Evolutionary conservation across 106 monocot species (phyloP), one percentile per base, ranked within the genome.

Genomic region (Phalaenopsis equestris): DNA sequence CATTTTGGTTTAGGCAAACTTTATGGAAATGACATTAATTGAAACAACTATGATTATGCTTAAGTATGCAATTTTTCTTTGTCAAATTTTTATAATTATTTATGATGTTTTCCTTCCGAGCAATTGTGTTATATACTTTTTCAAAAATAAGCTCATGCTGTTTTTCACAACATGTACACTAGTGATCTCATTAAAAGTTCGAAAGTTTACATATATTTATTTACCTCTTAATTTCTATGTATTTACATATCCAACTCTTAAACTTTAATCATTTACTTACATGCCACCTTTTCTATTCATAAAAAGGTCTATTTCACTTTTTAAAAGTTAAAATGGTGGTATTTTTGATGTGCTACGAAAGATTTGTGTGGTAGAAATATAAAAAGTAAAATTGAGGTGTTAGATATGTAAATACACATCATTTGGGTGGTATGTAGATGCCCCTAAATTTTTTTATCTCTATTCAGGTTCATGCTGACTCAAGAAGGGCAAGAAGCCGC

Each of bases 391-490:
- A 30, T 30, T 30, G 0, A 30, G 30, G 30, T 30, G 30, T 30
- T 30, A 30, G 30, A 30, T 30, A 30, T 30, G 30, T 30, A 30
- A 30, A 30, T 30, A 30, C 30, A 30, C 30, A 30, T 30, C 30
- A 30, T 30, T 30, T 30, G 30, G 30, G 30, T 30, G 30, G 30
- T 30, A 30, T 30, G 30, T 30, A 2, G 9, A 57, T 16, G 57
- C n/a, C 37, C 37, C 8, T 24, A 36, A 12, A 9, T 68, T 68
- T 73, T 3, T 42, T 75, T 83, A 43, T 19, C 83, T 73, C 39
- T 77, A 43, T 76, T 19, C 72, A 96, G 96, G 79, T 96, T 90
- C 78, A 92, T 96, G 96, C 79, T 96, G 84, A 96, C 96, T 77
- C 82, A 94, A 80, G 93, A 96, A 89, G 96, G 96, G 8, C 78